These are phyloP conservation scores for Arthrobotrys iridis DNA, from an alignment of 2,329 filamentous ascomycete species.

Conservation along the genomic window DNA sequence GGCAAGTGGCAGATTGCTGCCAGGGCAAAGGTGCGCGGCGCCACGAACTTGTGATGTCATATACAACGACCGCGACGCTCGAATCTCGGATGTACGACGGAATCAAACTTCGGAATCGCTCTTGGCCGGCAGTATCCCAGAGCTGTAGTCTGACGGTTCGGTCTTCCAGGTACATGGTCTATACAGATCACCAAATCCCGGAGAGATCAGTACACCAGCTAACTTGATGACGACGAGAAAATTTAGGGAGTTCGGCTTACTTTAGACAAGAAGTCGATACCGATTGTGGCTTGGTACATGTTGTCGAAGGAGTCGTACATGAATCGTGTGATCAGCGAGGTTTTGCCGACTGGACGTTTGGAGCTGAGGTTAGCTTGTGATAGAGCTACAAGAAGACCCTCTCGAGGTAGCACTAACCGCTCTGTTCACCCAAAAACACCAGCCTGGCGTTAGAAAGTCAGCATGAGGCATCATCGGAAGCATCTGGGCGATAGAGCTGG, in stretches of 20 bases:
- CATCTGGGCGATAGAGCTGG: background rate
- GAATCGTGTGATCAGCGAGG: slow-evolving; percentile 96
- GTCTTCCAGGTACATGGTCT: slow-evolving; percentile 99
- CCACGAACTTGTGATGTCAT: slow-evolving; percentile 87
- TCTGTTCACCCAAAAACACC: slow-evolving; percentile 98
- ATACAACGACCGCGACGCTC: slow-evolving; percentile 96
- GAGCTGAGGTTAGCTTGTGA: slow-evolving; percentile 19
- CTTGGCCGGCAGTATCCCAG: slow-evolving; percentile 98
- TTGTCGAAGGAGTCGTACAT: slow-evolving; percentile 99
- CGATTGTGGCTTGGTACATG: slow-evolving; percentile 99
- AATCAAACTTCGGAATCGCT: slow-evolving; percentile 95
- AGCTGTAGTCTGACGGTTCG: slow-evolving; percentile 95
- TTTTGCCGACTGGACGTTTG: slow-evolving; percentile 85
- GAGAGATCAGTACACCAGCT: slow-evolving; percentile 53
- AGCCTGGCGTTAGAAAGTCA: slow-evolving; percentile 69
- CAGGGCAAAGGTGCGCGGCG: background rate
- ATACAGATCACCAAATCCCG: slow-evolving; percentile 31
- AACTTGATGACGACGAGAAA: background rate
- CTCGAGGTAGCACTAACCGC: slow-evolving; percentile 72
- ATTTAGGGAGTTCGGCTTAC: slow-evolving; percentile 64
- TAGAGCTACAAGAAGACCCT: slow-evolving; percentile 39
- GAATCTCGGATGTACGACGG: slow-evolving; percentile 99
- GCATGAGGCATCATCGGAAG: slow-evolving; percentile 58
- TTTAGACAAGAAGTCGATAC: slow-evolving; percentile 99
- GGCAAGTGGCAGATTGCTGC: background rate